phyloP scores from a whole-genome alignment of 2,329 filamentous ascomycete genomes.

The Calonectria montana region DNA sequence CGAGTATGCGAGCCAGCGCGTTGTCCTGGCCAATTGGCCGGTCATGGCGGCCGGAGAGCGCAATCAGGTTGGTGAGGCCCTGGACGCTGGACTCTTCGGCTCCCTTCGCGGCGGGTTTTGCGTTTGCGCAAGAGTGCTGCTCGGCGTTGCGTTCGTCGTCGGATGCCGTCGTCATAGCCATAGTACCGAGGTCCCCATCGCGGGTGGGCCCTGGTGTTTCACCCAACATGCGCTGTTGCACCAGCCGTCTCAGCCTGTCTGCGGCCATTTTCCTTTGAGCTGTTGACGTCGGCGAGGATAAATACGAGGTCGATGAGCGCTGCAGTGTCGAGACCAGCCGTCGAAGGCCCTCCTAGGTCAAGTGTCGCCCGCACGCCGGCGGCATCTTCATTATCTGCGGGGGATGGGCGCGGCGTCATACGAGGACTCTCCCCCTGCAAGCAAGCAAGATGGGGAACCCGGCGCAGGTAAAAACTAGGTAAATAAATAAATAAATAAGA shows the following conservation, averaged over 20 bases:
- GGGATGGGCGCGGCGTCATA: not conserved
- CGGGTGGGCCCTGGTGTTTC: not conserved
- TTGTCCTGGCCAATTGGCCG: conserved; percentile 4
- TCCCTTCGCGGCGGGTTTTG: not conserved
- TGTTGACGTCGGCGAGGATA: not conserved
- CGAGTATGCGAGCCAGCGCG: conserved; percentile 40
- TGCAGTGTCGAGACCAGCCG: not conserved
- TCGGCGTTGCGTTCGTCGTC: not conserved
- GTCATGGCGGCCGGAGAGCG: conserved; percentile 18
- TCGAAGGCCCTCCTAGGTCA: not conserved
- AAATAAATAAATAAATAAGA: not conserved
- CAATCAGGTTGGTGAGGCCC: conserved; percentile 16
- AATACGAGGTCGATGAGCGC: not conserved
- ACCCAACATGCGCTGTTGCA: conserved; percentile 11
- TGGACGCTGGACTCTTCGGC: conserved; percentile 14
- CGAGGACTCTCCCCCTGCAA: not conserved
- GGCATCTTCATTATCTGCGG: conserved; percentile 7
- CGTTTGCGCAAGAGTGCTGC: not conserved
- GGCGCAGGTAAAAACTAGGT: not conserved
- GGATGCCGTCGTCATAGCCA: not conserved
- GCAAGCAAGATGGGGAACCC: not conserved
- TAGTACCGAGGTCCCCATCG: not conserved
- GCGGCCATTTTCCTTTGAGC: conserved; percentile 1
- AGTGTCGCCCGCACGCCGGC: not conserved
- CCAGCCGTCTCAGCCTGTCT: conserved; percentile 4